Percentiles rank a stretch among this genome's conserved stretches.
phyloP scores from a whole-genome alignment of 2,329 filamentous ascomycete species.

The Aplosporella prunicola region DNA sequence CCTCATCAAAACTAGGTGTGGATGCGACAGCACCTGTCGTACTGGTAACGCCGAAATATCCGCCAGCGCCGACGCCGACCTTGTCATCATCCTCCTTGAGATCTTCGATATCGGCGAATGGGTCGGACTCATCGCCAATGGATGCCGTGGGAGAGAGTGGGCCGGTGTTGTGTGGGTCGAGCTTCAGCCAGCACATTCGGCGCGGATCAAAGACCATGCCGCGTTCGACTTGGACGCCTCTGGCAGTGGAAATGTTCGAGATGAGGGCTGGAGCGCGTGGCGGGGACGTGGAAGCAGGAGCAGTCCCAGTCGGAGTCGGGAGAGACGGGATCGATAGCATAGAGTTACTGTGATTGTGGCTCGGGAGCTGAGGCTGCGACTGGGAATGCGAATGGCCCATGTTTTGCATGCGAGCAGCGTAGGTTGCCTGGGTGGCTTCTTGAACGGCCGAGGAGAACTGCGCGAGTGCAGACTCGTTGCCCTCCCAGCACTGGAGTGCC shows the following conservation, averaged over 20 bases:
- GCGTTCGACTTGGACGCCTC: conserved; percentile 88
- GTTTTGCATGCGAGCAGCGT: too few relatives aligned
- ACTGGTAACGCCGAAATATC: too few relatives aligned
- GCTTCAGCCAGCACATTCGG: conserved; percentile 95
- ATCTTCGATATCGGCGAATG: conserved; percentile 91
- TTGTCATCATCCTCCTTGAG: conserved; percentile 56
- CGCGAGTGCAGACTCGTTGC: conserved; percentile 77
- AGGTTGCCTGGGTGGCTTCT: conserved; percentile 30
- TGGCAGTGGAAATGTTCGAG: conserved; percentile 69
- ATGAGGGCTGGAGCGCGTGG: conserved; percentile 65
- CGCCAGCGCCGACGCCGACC: conserved; percentile 17
- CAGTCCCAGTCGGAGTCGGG: conserved; percentile 19
- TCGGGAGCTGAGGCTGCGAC: conserved; percentile 12
- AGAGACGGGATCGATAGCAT: conserved; percentile 24
- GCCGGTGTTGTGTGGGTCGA: conserved; percentile 32
- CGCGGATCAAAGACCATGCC: conserved; percentile 97
- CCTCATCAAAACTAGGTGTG: conserved; percentile 4
- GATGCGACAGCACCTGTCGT: neutral
- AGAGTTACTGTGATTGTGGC: conserved; percentile 29
- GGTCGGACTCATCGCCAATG: conserved; percentile 79
- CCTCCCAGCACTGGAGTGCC: conserved; percentile 80
- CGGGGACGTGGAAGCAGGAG: conserved; percentile 26
- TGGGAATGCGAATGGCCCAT: conserved; percentile 22
- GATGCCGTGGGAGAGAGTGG: conserved; percentile 45
- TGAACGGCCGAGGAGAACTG: conserved; percentile 56